A percentile compares a stretch with the other conserved stretches of the same genome.
Evolutionary conservation across 164 flowering plant species (phyloP).

Genomic region (Platanus orientalis): DNA sequence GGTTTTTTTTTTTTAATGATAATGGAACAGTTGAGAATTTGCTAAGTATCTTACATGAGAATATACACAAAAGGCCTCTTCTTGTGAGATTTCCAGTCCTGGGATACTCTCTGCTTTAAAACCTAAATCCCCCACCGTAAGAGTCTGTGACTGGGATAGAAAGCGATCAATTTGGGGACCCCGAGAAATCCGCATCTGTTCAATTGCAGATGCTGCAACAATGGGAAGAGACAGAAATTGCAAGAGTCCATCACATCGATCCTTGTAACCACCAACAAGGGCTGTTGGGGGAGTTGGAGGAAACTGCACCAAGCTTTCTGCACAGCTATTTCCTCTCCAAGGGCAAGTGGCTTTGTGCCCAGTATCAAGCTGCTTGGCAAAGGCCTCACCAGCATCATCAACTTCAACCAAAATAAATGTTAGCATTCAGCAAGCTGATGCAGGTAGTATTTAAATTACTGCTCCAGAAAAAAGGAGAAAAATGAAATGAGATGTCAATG

Average conservation of each 20-base stretch:
- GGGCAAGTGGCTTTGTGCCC: constrained; percentile 72
- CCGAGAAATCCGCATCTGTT: constrained; percentile 65
- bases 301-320: constrained; percentile 95
- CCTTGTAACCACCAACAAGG: constrained; percentile 88
- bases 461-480: background rate
- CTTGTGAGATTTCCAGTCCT: constrained; percentile 50
- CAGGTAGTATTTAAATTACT: constrained; percentile 3
- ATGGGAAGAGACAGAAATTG: constrained; percentile 84
- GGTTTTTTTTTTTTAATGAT: too few species aligned
- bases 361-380: constrained; percentile 70
- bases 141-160: constrained; percentile 45
- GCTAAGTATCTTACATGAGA: constrained; percentile 48
- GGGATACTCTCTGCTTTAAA: constrained; percentile 46
- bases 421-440: constrained; percentile 17
- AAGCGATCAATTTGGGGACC: constrained; percentile 71
- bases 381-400: constrained; percentile 64
- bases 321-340: constrained; percentile 95
- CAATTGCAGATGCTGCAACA: constrained; percentile 73
- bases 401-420: constrained; percentile 37
- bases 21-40: too few species aligned
- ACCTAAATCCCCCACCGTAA: constrained; percentile 43
- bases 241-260: constrained; percentile 92
- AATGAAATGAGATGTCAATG: constrained; percentile 2
- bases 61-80: constrained; percentile 44
- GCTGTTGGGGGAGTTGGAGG: constrained; percentile 97